Conservation (phyloP, 192 early-diverging fungal genomes). For the Podila minutissima region DNA sequence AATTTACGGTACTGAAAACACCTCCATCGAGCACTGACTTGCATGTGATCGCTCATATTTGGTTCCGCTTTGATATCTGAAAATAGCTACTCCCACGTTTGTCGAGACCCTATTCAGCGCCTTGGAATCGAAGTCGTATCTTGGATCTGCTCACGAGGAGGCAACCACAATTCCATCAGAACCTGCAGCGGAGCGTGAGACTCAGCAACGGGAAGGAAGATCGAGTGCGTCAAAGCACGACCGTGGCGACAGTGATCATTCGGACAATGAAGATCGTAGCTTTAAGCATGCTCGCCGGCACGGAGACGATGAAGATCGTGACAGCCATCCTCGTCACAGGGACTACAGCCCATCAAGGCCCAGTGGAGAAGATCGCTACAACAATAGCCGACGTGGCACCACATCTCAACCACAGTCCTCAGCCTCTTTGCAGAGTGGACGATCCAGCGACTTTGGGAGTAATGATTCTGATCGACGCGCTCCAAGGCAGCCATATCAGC, state of each 20-base stretch:
- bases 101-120: slow-evolving; percentile 68
- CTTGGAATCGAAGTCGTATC: slow-evolving; percentile 56
- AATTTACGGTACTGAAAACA: slow-evolving; percentile 22
- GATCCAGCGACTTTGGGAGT: neutral
- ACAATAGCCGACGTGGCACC: neutral
- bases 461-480: neutral
- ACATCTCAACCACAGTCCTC: neutral
- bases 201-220: neutral
- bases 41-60: neutral
- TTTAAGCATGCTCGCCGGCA: slow-evolving; percentile 73
- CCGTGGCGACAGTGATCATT: slow-evolving; percentile 59
- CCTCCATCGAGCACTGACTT: neutral
- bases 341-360: slow-evolving; percentile 48
- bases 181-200: slow-evolving; percentile 27
- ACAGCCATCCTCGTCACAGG: slow-evolving; percentile 15
- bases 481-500: slow-evolving; percentile 12
- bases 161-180: slow-evolving; percentile 17
- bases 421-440: neutral
- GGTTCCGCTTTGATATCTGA: too few relatives aligned
- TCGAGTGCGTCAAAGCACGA: slow-evolving; percentile 28
- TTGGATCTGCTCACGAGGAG: slow-evolving; percentile 18
- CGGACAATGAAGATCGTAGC: slow-evolving; percentile 77
- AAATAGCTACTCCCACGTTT: slow-evolving; percentile 73
- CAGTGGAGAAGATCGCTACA: slow-evolving; percentile 30
- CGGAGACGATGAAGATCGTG: slow-evolving; percentile 33